phyloP scores from a whole-genome alignment of 2,329 filamentous ascomycete species.

The Massarina eburnea region DNA sequence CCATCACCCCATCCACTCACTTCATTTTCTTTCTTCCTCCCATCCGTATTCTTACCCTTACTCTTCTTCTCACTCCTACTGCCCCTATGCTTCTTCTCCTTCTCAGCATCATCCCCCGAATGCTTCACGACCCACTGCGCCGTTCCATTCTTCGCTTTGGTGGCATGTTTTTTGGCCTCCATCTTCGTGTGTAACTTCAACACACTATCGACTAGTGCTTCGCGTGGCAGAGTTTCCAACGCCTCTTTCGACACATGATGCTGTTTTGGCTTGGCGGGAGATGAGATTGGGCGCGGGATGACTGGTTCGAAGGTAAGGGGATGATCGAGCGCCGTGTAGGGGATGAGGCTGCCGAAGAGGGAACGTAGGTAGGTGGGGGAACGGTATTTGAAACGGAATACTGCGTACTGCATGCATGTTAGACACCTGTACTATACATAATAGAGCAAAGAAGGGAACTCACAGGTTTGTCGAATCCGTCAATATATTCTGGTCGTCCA shows the following conservation, averaged over 20 bases:
- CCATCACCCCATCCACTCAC: background rate
- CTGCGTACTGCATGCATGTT: conserved; percentile 42
- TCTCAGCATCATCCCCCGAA: conserved; percentile 9
- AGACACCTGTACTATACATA: background rate
- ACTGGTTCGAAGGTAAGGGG: background rate
- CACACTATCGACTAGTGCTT: conserved; percentile 14
- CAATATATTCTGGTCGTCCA: conserved; percentile 45
- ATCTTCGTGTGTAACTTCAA: conserved; percentile 23
- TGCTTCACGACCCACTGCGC: conserved; percentile 25
- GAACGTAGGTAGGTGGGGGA: conserved; percentile 33
- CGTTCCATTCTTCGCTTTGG: conserved; percentile 10
- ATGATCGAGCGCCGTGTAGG: background rate
- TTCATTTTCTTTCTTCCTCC: background rate
- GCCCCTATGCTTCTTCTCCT: conserved; percentile 1
- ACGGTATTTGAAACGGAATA: conserved; percentile 54
- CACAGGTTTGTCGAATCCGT: conserved; percentile 33
- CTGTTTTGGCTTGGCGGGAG: background rate
- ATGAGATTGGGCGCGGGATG: background rate
- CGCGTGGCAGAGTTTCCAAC: conserved; percentile 29
- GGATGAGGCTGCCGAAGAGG: conserved; percentile 26
- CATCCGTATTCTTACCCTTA: background rate
- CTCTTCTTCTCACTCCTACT: background rate
- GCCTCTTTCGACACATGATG: conserved; percentile 12
- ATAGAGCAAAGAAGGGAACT: background rate
- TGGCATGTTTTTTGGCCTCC: conserved; percentile 16